Evolutionary conservation across 2,329 filamentous ascomycete genomes (phyloP).

Genomic region (Pseudogymnoascus sp.): DNA sequence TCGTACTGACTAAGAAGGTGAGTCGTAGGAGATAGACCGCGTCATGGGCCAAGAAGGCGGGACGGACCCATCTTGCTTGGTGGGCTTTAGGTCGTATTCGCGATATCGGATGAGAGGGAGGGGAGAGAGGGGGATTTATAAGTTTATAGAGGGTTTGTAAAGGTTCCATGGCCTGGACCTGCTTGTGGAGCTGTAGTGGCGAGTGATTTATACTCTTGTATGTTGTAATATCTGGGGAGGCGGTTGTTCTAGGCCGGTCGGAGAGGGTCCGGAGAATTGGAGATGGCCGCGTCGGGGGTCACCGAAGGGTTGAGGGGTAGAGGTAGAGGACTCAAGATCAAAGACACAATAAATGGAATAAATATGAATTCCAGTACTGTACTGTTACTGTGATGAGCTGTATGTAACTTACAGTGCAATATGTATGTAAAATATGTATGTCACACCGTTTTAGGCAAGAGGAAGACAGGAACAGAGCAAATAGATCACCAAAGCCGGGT

Average conservation of each 20-base stretch:
- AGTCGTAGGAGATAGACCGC: not conserved
- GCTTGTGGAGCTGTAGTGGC: not conserved
- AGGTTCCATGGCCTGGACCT: not conserved
- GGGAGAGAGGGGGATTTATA: not conserved
- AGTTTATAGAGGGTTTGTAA: not conserved
- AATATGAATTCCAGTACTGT: not conserved
- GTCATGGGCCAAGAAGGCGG: not conserved
- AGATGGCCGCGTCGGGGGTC: not conserved
- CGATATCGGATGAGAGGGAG: not conserved
- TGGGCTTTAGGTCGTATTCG: not conserved
- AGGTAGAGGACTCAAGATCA: not conserved
- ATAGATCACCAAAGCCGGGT: not conserved
- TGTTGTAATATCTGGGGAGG: too few species aligned
- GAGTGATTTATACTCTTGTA: not conserved
- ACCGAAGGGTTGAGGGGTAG: not conserved
- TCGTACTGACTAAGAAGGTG: not conserved
- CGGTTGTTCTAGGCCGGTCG: not conserved
- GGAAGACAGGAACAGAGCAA: not conserved
- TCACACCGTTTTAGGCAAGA: slow-evolving; percentile 1
- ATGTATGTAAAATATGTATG: not conserved
- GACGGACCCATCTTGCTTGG: not conserved
- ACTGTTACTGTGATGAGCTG: not conserved
- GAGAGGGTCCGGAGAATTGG: not conserved
- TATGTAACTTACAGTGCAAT: not conserved
- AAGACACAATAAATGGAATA: not conserved